Evolutionary conservation across 768 basidiomycete species (phyloP), one percentile per base, ranked within the genome.

Genomic region (Leucocoprinus leucothites): DNA sequence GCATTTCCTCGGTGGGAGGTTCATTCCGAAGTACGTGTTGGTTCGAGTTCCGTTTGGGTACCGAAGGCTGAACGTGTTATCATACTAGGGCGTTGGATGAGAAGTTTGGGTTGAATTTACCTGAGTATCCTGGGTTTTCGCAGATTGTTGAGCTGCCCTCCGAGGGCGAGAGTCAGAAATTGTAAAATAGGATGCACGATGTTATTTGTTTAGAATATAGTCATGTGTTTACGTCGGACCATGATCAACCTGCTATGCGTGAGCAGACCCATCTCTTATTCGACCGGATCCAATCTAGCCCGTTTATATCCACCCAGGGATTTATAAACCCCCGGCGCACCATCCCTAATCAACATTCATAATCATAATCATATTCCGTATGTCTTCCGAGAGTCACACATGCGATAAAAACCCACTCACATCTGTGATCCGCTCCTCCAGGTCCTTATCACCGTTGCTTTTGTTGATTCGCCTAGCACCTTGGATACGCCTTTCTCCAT

Each of bases 1-100:
- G 34, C 97, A 99, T 74, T 97, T 93, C 66, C 79, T 98, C 1
- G 97, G 96, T 1, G 97, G 97, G 1, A 76, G 97, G 57, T 99
- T 99, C 66, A 81, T 98, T 18, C 85, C 94, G 4, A 88, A 79
- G 94, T 95, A 61, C 5, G 31, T 61, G 86, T 74, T 0, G 1
- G 21, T 11, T 13, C 4, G 25, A 43, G 9, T 56, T 47, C 16
- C 1, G 49, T 47, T 18, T 22, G n/a, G 34, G 35, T 34, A 16
- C 9, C 25, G 31, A 31, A 5, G 40, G 35, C 28, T 49, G 7
- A 48, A 16, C 18, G 18, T 22, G 48, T 9, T 41, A 19, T 42
- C n/a, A 1, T 2, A 22, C 18, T 63, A 97, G 94, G 63, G 62
- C 74, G 16, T 61, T 97, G 62, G 87, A 82, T 52, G 80, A 88